Evolutionary conservation across 495 filamentous ascomycete genomes (phyloP).

Genomic region (Aspergillus bridgeri): DNA sequence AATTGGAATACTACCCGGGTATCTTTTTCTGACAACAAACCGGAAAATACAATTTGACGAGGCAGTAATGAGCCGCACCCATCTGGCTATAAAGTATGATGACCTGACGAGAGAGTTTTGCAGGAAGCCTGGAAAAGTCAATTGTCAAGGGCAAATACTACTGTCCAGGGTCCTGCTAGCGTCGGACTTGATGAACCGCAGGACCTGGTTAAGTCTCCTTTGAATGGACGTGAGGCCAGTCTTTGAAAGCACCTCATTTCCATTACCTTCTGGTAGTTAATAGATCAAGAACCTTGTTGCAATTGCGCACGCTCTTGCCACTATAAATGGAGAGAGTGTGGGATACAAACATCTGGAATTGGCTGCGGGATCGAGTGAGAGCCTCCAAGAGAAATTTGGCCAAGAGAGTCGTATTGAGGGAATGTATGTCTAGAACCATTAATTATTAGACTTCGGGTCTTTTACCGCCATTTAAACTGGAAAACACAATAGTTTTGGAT

Average conservation of each 20-base stretch:
- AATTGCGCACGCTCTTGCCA: slow-evolving; percentile 19
- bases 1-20: slow-evolving; percentile 54
- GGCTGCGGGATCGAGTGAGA: slow-evolving; percentile 23
- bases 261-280: not conserved
- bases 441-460: not conserved
- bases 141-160: slow-evolving; percentile 13
- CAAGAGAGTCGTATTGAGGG: no score
- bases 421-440: no score
- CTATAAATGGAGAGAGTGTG: slow-evolving; percentile 11
- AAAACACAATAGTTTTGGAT: no score
- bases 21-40: slow-evolving; percentile 33
- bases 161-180: slow-evolving; percentile 16
- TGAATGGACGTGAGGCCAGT: slow-evolving; percentile 29
- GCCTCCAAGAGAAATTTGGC: slow-evolving; percentile 20
- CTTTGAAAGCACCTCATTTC: not conserved
- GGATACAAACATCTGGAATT: slow-evolving; percentile 22
- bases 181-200: slow-evolving; percentile 16
- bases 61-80: slow-evolving; percentile 43
- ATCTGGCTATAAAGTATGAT: slow-evolving; percentile 40
- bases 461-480: not conserved
- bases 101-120: slow-evolving; percentile 26
- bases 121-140: slow-evolving; percentile 23
- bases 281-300: slow-evolving; percentile 26
- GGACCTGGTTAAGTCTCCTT: slow-evolving; percentile 14
- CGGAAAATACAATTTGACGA: slow-evolving; percentile 34